phyloP scores from a whole-genome alignment of 129 eudicot genomes.

The Calendula officinalis region DNA sequence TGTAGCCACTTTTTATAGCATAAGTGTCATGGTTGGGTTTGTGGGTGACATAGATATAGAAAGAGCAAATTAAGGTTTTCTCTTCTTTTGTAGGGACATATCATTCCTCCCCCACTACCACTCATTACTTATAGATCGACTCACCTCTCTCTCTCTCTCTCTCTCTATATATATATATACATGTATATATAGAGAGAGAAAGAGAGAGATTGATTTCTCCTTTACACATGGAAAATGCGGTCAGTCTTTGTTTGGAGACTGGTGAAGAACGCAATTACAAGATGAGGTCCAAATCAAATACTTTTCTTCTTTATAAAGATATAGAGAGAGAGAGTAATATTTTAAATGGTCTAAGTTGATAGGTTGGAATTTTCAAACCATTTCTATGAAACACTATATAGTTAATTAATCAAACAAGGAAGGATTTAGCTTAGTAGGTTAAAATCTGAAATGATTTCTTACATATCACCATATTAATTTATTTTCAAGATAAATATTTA shows the following conservation, averaged over 20 bases:
- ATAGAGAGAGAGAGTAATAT: background rate
- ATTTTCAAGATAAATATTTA: too few species aligned
- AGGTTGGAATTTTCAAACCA: background rate
- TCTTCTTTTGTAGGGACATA: slow-evolving; percentile 2
- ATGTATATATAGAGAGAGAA: too few species aligned
- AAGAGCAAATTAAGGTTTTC: background rate
- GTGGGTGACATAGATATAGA: background rate
- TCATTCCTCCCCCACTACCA: background rate
- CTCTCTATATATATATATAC: background rate
- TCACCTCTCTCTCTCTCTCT: background rate
- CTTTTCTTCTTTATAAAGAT: background rate
- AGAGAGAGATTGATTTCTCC: background rate
- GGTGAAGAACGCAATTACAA: background rate
- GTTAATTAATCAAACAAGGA: background rate
- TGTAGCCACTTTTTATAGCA: background rate
- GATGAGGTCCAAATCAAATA: background rate
- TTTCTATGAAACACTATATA: background rate
- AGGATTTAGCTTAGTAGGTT: too few species aligned
- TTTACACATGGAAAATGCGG: background rate
- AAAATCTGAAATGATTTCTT: too few species aligned
- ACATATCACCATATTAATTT: too few species aligned
- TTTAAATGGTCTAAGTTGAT: background rate
- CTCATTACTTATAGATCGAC: slow-evolving; percentile 10
- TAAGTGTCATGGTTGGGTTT: slow-evolving; percentile 1
- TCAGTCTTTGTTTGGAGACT: background rate